Conservation (phyloP, 352 stramenopile species). For the Phytopythium kandeliae region DNA sequence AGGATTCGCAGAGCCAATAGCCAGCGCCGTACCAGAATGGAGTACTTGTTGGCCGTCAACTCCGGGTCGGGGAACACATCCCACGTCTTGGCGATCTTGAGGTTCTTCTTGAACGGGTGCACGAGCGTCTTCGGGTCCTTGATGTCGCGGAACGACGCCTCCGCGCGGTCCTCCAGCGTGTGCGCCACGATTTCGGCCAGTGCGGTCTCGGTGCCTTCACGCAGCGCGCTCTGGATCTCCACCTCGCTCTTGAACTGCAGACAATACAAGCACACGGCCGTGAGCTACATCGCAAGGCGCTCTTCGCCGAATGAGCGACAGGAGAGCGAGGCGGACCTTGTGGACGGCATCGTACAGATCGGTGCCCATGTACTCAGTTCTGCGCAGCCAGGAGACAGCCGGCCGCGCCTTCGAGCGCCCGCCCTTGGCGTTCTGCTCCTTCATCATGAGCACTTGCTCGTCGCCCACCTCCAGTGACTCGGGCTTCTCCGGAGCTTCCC, state of each 20-base stretch:
- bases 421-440: conserved; percentile 46
- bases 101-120: conserved; percentile 78
- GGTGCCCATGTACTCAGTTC: conserved; percentile 84
- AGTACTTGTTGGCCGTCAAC: conserved; percentile 78
- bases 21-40: conserved; percentile 61
- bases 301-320: too few relatives aligned
- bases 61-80: conserved; percentile 78
- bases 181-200: conserved; percentile 66
- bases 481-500: conserved; percentile 41
- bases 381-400: conserved; percentile 71
- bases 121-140: conserved; percentile 58
- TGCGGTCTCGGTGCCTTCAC: conserved; percentile 76
- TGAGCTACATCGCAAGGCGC: too few relatives aligned
- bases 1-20: too few relatives aligned
- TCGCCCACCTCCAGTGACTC: conserved; percentile 61
- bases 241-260: conserved; percentile 76
- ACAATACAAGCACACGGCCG: too few relatives aligned
- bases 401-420: conserved; percentile 62
- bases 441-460: conserved; percentile 76
- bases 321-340: conserved; percentile 26
- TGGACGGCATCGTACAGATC: conserved; percentile 82
- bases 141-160: conserved; percentile 75
- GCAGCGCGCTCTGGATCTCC: conserved; percentile 76
- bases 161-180: conserved; percentile 70
- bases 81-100: conserved; percentile 78